Conservation (phyloP, 495 filamentous ascomycete genomes). For the Hypoxylon perforatum region DNA sequence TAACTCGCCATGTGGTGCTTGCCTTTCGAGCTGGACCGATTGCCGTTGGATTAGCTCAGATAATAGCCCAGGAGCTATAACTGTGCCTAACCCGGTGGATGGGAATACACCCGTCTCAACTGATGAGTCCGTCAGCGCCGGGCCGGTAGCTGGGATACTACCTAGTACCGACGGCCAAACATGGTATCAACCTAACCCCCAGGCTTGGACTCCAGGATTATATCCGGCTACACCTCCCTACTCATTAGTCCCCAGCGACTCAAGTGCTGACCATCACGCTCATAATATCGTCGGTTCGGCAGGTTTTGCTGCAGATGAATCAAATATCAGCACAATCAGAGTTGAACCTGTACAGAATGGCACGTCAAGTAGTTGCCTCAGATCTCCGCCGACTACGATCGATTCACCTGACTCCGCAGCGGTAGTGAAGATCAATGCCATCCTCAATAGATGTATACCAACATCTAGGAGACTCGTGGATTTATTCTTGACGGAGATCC, state of each 20-base stretch:
- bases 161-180: neutral
- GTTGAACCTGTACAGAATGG: constrained; percentile 3
- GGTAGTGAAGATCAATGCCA: constrained; percentile 4
- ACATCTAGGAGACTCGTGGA: constrained; percentile 36
- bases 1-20: constrained; percentile 40
- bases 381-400: neutral
- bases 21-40: constrained; percentile 30
- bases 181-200: constrained; percentile 25
- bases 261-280: constrained; percentile 8
- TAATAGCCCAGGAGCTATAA: constrained; percentile 10
- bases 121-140: neutral
- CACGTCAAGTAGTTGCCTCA: neutral
- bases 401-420: constrained; percentile 1
- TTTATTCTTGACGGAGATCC: constrained; percentile 43
- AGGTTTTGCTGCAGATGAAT: constrained; percentile 2
- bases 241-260: constrained; percentile 2
- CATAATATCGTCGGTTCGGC: neutral
- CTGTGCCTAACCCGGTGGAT: neutral
- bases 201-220: constrained; percentile 17
- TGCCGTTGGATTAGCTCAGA: constrained; percentile 15
- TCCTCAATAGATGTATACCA: constrained; percentile 24
- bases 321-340: neutral
- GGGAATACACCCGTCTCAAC: neutral
- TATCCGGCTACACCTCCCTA: constrained; percentile 8
- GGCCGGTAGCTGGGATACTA: constrained; percentile 5